Evolutionary conservation across 2,329 filamentous ascomycete genomes (phyloP), one percentile per base, ranked within the genome.

Genomic region (Lachnellula arida): DNA sequence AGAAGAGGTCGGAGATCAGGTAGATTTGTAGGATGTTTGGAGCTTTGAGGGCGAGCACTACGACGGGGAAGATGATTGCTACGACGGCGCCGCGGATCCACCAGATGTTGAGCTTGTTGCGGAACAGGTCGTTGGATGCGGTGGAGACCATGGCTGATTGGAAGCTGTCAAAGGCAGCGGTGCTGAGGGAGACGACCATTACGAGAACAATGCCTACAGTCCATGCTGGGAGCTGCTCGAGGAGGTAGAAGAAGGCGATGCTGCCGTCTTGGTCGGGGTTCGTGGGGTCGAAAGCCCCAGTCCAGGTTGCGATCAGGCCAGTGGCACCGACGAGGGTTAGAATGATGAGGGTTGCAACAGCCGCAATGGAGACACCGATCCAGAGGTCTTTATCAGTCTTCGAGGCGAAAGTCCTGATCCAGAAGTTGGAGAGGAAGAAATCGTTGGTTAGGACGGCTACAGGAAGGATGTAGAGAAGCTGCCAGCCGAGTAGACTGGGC

Each of bases 121-220:
- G 85, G 79, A 93, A 93, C 14, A 94, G 73, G 68, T 94, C 89
- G 74, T 93, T 93, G 62, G 87, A 91, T 14, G 86, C 87, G 0
- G 87, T 88, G n/a, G 87, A 90, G 7, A 93, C 86, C 86, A 94
- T 91, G 63, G 89, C 87, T 2, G 85, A 88, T 72, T 93, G 90
- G 39, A 93, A 78, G 59, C 81, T 87, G 75, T 94, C 89, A 61
- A 94, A 93, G 0, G 89, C 84, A 0, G 89, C 86, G 2, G 87
- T 90, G 66, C 84, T 88, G 51, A 94, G 80, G 9, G 83, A 82
- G 34, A 92, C 82, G 1, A 88, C 83, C 88, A 94, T 91, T 68
- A 93, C 85, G 9, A 94, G 77, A 0, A 93, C 82, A 60, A 94
- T 81, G 53, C 88, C 89, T 2, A 94, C 81, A n/a, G 91, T 88